These are phyloP conservation scores for Paratinospora sagittata DNA, from an alignment of 164 flowering plant species.

Conservation along the genomic window DNA sequence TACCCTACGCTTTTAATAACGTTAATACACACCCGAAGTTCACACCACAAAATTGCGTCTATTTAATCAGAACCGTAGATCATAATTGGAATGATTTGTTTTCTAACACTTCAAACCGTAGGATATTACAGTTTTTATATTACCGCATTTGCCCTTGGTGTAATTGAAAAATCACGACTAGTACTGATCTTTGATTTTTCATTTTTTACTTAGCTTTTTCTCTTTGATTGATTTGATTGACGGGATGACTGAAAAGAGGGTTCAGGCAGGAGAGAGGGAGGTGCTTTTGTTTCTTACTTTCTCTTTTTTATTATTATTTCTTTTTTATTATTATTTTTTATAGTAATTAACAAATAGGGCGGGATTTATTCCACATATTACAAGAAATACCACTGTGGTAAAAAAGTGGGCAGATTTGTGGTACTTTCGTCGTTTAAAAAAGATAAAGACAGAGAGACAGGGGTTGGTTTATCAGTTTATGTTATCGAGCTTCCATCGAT, in stretches of 20 bases:
- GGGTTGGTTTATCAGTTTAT: too few relatives aligned
- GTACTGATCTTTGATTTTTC: neutral
- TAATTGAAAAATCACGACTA: neutral
- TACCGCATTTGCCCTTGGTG: neutral
- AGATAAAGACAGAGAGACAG: too few relatives aligned
- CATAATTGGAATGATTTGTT: neutral
- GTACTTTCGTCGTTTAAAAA: too few relatives aligned
- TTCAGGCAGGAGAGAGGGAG: slow-evolving; percentile 5
- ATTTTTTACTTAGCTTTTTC: neutral
- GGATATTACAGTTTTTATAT: neutral
- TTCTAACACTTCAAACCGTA: neutral
- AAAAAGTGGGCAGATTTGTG: neutral
- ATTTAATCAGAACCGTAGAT: neutral
- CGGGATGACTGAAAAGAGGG: slow-evolving; percentile 3
- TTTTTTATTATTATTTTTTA: slow-evolving; percentile 1
- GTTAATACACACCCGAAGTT: neutral
- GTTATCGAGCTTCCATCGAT: neutral
- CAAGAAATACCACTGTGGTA: neutral
- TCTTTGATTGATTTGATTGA: slow-evolving; percentile 14
- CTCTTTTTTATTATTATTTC: too few relatives aligned
- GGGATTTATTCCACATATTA: neutral
- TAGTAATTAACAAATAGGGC: neutral
- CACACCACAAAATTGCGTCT: neutral
- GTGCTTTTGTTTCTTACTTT: slow-evolving; percentile 1
- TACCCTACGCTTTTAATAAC: neutral